A percentile compares a stretch with the other conserved stretches of the same genome.
Evolutionary conservation across 257 asterid genomes (phyloP).

Genomic region (Linaria vulgaris): DNA sequence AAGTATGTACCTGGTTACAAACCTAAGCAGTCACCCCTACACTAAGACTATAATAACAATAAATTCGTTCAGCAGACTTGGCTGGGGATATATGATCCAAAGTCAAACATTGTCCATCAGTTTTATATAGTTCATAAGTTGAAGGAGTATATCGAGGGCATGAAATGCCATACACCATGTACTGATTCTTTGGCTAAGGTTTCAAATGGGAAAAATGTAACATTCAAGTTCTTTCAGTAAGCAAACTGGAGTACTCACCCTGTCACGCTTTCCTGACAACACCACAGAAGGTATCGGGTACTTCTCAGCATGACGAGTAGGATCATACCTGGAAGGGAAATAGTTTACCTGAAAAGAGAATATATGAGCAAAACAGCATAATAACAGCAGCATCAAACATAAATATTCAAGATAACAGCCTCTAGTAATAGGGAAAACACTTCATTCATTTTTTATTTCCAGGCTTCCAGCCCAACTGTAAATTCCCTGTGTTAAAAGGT

Average conservation of each 20-base stretch:
- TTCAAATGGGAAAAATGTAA: slow-evolving; percentile 4
- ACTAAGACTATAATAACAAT: not conserved
- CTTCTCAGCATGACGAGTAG: slow-evolving; percentile 60
- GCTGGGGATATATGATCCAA: not conserved
- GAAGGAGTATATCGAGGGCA: not conserved
- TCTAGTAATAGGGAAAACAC: not conserved
- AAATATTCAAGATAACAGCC: no score
- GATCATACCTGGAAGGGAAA: slow-evolving; percentile 76
- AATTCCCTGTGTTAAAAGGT: no score
- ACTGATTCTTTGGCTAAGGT: not conserved
- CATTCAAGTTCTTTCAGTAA: no score
- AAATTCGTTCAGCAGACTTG: not conserved
- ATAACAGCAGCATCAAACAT: not conserved
- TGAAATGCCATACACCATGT: not conserved
- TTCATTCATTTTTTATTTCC: no score
- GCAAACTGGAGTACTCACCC: slow-evolving; percentile 41
- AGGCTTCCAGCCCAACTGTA: no score
- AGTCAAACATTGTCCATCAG: not conserved
- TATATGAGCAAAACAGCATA: not conserved
- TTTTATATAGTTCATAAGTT: not conserved
- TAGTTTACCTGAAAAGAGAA: slow-evolving; percentile 52
- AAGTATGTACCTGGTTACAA: not conserved
- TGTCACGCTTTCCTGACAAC: slow-evolving; percentile 60
- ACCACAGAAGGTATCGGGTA: slow-evolving; percentile 51
- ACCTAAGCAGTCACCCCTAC: not conserved